A percentile compares a stretch with the other conserved stretches of the same genome.
These are phyloP conservation scores for Fusarium veterinarium DNA, from an alignment of 2,329 filamentous ascomycete species.

Conservation along the genomic window DNA sequence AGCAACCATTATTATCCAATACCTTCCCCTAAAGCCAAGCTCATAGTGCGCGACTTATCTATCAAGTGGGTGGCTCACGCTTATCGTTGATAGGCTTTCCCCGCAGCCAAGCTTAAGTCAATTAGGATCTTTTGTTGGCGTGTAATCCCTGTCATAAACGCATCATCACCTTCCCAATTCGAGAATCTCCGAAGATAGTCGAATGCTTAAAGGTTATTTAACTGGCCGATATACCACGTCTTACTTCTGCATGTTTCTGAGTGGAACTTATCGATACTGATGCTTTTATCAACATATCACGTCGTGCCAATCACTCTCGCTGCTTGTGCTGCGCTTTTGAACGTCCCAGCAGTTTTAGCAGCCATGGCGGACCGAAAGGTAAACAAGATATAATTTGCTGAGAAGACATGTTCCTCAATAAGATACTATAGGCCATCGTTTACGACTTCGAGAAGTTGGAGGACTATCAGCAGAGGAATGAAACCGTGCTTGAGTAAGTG, in stretches of 20 bases:
- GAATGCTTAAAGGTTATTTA: constrained; percentile 11
- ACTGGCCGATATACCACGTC: neutral
- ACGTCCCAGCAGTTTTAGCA: neutral
- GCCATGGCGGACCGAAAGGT: constrained; percentile 22
- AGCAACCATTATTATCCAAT: neutral
- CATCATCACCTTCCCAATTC: constrained; percentile 26
- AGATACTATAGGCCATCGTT: neutral
- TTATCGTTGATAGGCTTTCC: constrained; percentile 10
- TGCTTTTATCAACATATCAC: constrained; percentile 19
- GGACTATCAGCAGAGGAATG: neutral
- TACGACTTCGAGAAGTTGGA: constrained; percentile 7
- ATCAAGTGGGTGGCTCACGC: constrained; percentile 6
- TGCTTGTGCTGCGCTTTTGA: constrained; percentile 5
- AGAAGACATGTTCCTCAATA: rapidly evolving
- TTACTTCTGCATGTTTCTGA: neutral
- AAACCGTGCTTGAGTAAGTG: neutral
- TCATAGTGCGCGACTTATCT: neutral
- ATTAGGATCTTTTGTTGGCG: constrained; percentile 19
- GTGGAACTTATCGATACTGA: neutral
- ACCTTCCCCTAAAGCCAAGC: neutral
- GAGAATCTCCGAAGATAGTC: constrained; percentile 13
- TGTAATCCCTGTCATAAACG: neutral
- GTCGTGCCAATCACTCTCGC: constrained; percentile 6
- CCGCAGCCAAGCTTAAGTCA: neutral
- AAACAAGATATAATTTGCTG: rapidly evolving